Evolutionary conservation across 768 basidiomycete genomes (phyloP).

Genomic region (Mycena capillaripes): DNA sequence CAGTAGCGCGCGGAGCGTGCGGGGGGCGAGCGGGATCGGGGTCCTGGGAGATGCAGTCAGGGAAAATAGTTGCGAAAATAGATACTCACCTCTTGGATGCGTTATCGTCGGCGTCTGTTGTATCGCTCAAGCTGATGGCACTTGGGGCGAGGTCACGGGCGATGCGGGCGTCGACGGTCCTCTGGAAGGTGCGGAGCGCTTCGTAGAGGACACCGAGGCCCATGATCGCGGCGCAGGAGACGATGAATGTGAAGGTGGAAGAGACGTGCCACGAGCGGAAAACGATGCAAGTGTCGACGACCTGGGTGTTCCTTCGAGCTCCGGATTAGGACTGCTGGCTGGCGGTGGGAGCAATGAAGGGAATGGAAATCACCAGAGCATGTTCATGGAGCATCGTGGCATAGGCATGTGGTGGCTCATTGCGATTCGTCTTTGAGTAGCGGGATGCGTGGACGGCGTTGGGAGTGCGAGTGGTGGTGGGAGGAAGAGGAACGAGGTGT

Average conservation of each 20-base stretch:
- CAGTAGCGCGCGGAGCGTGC: slow-evolving; percentile 70
- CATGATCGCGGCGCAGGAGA: slow-evolving; percentile 76
- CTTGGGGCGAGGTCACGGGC: slow-evolving; percentile 55
- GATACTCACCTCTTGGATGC: too few species aligned
- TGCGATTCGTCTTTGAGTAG: background rate
- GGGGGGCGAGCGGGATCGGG: slow-evolving; percentile 61
- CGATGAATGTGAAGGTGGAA: slow-evolving; percentile 65
- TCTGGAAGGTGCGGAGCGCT: slow-evolving; percentile 77
- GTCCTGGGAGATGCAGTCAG: slow-evolving; percentile 49
- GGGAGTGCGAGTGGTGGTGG: too few species aligned
- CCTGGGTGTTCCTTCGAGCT: slow-evolving; percentile 77
- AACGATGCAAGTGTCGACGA: slow-evolving; percentile 85
- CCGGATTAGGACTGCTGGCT: too few species aligned
- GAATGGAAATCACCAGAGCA: slow-evolving; percentile 73
- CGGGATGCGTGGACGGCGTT: background rate
- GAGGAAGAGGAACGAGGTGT: too few species aligned
- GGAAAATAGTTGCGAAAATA: too few species aligned
- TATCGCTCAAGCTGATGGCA: slow-evolving; percentile 29
- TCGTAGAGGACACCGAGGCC: slow-evolving; percentile 82
- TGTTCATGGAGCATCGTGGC: slow-evolving; percentile 87
- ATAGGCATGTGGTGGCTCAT: slow-evolving; percentile 49
- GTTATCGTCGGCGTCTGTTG: too few species aligned
- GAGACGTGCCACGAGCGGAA: slow-evolving; percentile 85
- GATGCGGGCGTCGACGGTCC: slow-evolving; percentile 68
- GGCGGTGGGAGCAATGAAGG: too few species aligned